Conservation (phyloP, 306 rosid genomes). For the Cucumis melo region DNA sequence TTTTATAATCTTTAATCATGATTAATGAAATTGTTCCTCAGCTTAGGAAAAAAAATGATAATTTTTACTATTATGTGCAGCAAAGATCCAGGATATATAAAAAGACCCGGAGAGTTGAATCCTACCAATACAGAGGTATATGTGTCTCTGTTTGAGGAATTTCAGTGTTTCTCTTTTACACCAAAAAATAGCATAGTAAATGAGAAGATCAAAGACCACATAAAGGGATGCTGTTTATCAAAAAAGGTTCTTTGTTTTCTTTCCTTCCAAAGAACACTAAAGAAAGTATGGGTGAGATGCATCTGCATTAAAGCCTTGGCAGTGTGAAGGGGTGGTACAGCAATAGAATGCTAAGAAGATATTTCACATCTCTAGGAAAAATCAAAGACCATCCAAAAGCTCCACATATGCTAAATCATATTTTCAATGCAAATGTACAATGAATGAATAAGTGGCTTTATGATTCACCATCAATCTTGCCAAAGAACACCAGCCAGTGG, state of each 20-base stretch:
- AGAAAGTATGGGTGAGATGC: not conserved
- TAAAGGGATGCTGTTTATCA: too few relatives aligned
- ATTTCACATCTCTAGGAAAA: too few relatives aligned
- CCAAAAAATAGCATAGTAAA: not conserved
- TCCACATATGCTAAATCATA: too few relatives aligned
- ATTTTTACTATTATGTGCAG: constrained; percentile 34
- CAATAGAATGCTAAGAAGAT: too few relatives aligned
- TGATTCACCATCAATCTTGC: not conserved
- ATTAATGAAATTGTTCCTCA: not conserved
- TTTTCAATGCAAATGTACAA: too few relatives aligned
- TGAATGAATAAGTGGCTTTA: too few relatives aligned
- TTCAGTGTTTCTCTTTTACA: not conserved
- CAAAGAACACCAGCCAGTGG: not conserved
- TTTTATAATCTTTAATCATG: not conserved
- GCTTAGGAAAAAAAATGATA: constrained; percentile 6
- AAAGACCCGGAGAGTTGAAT: constrained; percentile 44
- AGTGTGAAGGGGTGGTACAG: not conserved
- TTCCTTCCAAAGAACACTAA: not conserved
- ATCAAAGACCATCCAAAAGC: too few relatives aligned
- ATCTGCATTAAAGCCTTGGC: not conserved
- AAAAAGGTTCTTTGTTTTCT: too few relatives aligned
- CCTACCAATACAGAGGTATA: constrained; percentile 49
- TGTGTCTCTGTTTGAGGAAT: not conserved
- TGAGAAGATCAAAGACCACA: too few relatives aligned
- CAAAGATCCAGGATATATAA: constrained; percentile 78